These are phyloP conservation scores for Silene conica DNA, from an alignment of 148 eudicot species.

Conservation along the genomic window DNA sequence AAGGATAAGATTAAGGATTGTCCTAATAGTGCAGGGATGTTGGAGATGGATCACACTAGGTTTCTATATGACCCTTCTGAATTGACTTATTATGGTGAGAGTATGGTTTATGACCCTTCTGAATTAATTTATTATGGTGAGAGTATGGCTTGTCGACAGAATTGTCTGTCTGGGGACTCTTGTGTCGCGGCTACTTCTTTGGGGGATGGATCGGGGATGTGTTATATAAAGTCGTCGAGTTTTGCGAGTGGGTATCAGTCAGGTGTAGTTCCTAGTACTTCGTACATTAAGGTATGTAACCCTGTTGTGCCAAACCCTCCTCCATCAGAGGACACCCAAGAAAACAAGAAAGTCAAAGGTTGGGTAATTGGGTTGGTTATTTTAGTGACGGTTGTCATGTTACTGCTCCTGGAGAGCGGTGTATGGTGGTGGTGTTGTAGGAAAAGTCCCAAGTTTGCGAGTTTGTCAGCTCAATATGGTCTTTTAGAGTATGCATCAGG, in stretches of 20 bases:
- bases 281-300: conserved; percentile 67
- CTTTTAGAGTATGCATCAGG: conserved; percentile 92
- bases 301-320: conserved; percentile 44
- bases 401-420: conserved; percentile 42
- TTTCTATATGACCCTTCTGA: conserved; percentile 65
- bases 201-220: conserved; percentile 71
- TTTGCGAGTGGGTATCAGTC: conserved; percentile 73
- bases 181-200: conserved; percentile 69
- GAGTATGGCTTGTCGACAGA: conserved; percentile 47
- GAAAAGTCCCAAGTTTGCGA: conserved; percentile 53
- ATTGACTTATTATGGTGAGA: no score
- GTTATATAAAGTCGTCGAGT: conserved; percentile 40
- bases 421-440: conserved; percentile 81
- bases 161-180: conserved; percentile 48
- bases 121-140: no score
- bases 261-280: conserved; percentile 79
- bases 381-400: conserved; percentile 36
- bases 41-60: conserved; percentile 50
- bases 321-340: neutral
- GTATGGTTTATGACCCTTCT: no score
- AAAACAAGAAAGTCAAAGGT: conserved; percentile 24
- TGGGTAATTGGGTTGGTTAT: conserved; percentile 61
- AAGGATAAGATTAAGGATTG: conserved; percentile 54
- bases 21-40: conserved; percentile 41
- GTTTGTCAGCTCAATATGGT: conserved; percentile 55